A percentile compares a stretch with the other conserved stretches of the same genome.
These are phyloP conservation scores for Didymosphaeria variabile DNA, from an alignment of 2,329 filamentous ascomycete species.

Conservation along the genomic window DNA sequence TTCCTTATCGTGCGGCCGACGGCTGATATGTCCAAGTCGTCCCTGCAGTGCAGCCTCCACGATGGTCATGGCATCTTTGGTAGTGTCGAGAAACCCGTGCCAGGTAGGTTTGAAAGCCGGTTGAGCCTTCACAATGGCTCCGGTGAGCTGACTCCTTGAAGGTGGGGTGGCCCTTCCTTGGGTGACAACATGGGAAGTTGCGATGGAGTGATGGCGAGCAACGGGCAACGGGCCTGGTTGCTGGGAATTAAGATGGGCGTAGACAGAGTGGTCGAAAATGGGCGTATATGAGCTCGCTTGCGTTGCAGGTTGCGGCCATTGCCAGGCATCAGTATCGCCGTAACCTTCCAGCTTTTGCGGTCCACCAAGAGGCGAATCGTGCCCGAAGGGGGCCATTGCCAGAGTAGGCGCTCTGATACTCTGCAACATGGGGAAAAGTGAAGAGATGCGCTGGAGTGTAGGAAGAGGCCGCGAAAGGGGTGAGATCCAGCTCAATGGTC, in stretches of 20 bases:
- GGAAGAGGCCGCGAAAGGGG: neutral
- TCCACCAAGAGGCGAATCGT: constrained; percentile 42
- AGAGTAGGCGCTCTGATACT: constrained; percentile 44
- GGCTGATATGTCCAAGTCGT: constrained; percentile 76
- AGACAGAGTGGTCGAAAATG: constrained; percentile 44
- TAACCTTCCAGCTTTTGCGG: constrained; percentile 47
- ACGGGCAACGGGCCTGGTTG: constrained; percentile 31
- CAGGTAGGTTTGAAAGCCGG: constrained; percentile 69
- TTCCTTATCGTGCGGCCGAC: constrained; percentile 87
- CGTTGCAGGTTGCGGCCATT: constrained; percentile 40
- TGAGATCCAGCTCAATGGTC: constrained; percentile 11
- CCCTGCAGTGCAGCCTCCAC: constrained; percentile 82
- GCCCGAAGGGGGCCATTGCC: constrained; percentile 49
- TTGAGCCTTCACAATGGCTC: constrained; percentile 47
- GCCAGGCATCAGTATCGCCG: constrained; percentile 41
- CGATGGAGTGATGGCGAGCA: constrained; percentile 42
- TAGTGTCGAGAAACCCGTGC: constrained; percentile 72
- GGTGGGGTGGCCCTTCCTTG: constrained; percentile 40
- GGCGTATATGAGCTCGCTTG: constrained; percentile 34
- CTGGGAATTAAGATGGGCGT: constrained; percentile 36
- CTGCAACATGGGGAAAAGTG: constrained; percentile 47
- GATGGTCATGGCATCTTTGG: constrained; percentile 78
- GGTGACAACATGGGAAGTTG: constrained; percentile 38
- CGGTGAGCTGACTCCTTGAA: constrained; percentile 37
- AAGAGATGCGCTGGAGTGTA: constrained; percentile 8